A percentile compares a stretch with the other conserved stretches of the same genome.
phyloP scores from a whole-genome alignment of 2,329 filamentous ascomycete species.

The Anthostomella pinea region DNA sequence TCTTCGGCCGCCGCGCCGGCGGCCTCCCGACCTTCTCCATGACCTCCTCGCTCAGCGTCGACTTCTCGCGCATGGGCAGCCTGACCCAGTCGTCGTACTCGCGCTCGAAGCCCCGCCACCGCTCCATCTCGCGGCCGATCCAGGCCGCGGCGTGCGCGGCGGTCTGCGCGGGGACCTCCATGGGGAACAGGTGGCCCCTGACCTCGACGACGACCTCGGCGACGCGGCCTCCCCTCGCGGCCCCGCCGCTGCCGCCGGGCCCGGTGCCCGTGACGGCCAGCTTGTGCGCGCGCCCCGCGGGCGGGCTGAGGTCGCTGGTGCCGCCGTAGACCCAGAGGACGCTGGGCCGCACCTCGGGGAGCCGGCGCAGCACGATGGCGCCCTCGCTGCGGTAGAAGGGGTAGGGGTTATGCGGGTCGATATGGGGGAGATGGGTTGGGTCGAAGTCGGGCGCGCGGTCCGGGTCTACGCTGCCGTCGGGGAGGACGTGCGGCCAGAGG shows the following conservation, averaged over 20 bases:
- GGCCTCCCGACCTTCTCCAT: constrained; percentile 47
- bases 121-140: constrained; percentile 53
- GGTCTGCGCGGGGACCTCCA: constrained; percentile 70
- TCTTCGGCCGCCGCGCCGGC: constrained; percentile 13
- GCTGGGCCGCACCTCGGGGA: constrained; percentile 61
- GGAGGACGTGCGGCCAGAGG: constrained; percentile 45
- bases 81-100: constrained; percentile 55
- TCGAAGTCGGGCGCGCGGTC: constrained; percentile 46
- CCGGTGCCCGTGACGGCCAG: constrained; percentile 62
- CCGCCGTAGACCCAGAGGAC: constrained; percentile 69
- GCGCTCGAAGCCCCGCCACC: constrained; percentile 56
- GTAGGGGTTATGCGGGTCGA: constrained; percentile 35
- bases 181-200: constrained; percentile 76
- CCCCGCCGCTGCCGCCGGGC: constrained; percentile 65
- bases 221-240: constrained; percentile 63
- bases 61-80: constrained; percentile 51
- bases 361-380: constrained; percentile 49
- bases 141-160: constrained; percentile 59
- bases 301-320: constrained; percentile 53
- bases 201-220: constrained; percentile 60
- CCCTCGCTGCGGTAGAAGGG: constrained; percentile 70
- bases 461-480: constrained; percentile 39
- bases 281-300: constrained; percentile 53
- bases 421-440: constrained; percentile 33
- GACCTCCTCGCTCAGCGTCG: constrained; percentile 54